A percentile compares a stretch with the other conserved stretches of the same genome.
phyloP scores from a whole-genome alignment of 2,329 filamentous ascomycete species.

The Pestalotiopsis sp. region DNA sequence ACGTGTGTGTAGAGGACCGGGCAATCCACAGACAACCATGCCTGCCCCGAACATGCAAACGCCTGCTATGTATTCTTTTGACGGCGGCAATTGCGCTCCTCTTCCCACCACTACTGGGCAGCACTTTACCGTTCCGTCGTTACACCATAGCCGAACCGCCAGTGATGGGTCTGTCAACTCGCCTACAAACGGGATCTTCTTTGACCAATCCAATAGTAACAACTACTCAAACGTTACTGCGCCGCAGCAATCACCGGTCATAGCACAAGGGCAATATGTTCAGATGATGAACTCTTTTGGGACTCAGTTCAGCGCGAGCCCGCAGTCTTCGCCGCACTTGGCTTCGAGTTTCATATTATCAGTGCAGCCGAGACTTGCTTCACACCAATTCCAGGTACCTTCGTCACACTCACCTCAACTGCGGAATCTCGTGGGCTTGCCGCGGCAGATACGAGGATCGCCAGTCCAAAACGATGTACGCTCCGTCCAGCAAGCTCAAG shows the following conservation, averaged over 20 bases:
- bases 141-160: not conserved
- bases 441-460: conserved; percentile 7
- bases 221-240: not conserved
- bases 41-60: not conserved
- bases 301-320: not conserved
- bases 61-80: not conserved
- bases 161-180: not conserved
- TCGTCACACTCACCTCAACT: conserved; percentile 8
- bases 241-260: not conserved
- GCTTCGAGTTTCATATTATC: not conserved
- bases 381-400: conserved; percentile 5
- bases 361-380: not conserved
- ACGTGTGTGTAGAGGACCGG: not conserved
- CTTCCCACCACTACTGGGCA: not conserved
- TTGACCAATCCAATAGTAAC: not conserved
- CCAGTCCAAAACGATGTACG: conserved; percentile 7
- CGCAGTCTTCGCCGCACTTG: not conserved
- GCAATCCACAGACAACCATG: not conserved
- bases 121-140: not conserved
- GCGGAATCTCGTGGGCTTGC: not conserved
- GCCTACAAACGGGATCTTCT: not conserved
- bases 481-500: conserved; percentile 1
- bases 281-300: not conserved
- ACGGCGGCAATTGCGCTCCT: not conserved
- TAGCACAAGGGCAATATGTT: not conserved